Evolutionary conservation across 2,329 filamentous ascomycete genomes (phyloP), one percentile per base, ranked within the genome.

Genomic region (Elsinoe australis): DNA sequence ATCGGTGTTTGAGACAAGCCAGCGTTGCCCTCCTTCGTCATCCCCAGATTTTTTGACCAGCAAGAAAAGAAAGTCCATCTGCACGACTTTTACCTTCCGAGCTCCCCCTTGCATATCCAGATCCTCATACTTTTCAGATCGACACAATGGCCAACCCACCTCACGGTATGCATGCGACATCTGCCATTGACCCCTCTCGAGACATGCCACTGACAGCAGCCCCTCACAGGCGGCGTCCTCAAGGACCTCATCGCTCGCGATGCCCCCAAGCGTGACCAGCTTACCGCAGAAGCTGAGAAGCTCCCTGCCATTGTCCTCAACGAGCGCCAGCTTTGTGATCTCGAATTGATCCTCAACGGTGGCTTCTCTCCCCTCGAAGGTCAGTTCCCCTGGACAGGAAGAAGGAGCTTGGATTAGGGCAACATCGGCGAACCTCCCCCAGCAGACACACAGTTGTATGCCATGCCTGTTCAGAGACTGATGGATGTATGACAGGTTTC

Each of bases 161-260:
- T 53, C 71, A 74, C 59, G 71, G 71, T 71, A 60, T 51, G 64
- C 52, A 8, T 38, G n/a, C 45, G 22, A 26, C 5, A 29, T 35
- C 14, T 26, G 38, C 44, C 44, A 49, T 38, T 34, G 26, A 33
- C 39, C 6, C 33, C 31, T 51, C 48, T 48, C 18, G 9, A 8
- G 26, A 21, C 17, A 8, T 12, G 5, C n/a, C 17, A 15, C 39
- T 44, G 41, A 56, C 58, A 61, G 49, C 59, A 36, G 47, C 17
- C 26, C 28, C 44, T 10, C 50, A 28, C 55, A 72, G 90, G 90
- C 72, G 92, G 92, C 64, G 76, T 90, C 76, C 86, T 98, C 64
- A 96, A 96, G 84, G 92, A 98, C 76, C 80, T 98, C 66, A 79
- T 96, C 60, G 89, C 88, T 57, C 85, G 92, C 71, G 92, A 98